These are phyloP conservation scores for Quercus rubra DNA, from an alignment of 306 rosid species.

Conservation along the genomic window DNA sequence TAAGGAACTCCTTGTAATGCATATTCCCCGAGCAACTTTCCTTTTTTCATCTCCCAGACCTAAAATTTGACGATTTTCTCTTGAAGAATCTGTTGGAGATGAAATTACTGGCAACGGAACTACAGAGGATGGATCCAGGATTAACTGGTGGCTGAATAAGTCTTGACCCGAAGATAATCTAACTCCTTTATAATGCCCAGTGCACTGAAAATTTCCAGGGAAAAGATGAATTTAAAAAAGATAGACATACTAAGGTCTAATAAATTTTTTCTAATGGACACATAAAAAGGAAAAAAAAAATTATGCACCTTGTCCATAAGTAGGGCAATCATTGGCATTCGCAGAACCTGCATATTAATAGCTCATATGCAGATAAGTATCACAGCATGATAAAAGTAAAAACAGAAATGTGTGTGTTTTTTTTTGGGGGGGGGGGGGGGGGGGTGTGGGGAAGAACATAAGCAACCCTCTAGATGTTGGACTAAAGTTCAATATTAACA, in stretches of 20 bases:
- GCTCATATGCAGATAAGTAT: slow-evolving; percentile 25
- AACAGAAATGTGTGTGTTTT: background rate
- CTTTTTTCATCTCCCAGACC: slow-evolving; percentile 43
- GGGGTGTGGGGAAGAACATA: background rate
- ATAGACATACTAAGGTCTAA: background rate
- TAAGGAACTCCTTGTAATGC: slow-evolving; percentile 66
- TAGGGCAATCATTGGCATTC: slow-evolving; percentile 79
- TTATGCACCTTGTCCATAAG: slow-evolving; percentile 68
- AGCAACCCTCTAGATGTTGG: background rate
- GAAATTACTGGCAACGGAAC: slow-evolving; percentile 37
- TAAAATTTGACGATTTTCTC: slow-evolving; percentile 39
- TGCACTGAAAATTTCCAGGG: slow-evolving; percentile 46
- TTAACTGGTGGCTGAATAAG: slow-evolving; percentile 61
- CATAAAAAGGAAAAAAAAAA: background rate
- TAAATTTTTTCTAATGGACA: background rate
- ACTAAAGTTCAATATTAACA: background rate
- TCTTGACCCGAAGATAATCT: slow-evolving; percentile 89
- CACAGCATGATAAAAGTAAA: slow-evolving; percentile 12
- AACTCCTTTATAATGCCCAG: slow-evolving; percentile 72
- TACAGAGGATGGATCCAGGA: slow-evolving; percentile 68
- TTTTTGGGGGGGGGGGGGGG: too few species aligned
- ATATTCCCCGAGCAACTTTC: slow-evolving; percentile 93
- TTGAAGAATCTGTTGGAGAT: slow-evolving; percentile 30
- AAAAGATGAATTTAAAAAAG: slow-evolving; percentile 7
- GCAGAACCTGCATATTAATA: slow-evolving; percentile 61